Conservation (phyloP, 2,329 filamentous ascomycete species). For the Rhexocercosporidium sp. region DNA sequence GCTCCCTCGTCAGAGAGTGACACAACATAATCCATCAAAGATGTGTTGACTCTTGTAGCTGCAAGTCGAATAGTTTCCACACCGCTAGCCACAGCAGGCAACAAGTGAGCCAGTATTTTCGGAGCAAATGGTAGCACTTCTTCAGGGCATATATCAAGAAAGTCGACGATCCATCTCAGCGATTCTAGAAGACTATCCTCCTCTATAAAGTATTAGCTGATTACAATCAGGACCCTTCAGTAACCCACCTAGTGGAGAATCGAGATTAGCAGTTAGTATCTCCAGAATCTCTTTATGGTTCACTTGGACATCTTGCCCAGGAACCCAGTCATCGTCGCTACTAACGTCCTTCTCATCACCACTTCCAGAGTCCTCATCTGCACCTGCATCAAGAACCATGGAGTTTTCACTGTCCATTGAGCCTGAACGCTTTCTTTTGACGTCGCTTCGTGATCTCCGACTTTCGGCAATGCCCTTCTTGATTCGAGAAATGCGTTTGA, state of each 20-base stretch:
- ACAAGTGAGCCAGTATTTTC: conserved; percentile 85
- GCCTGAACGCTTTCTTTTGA: conserved; percentile 71
- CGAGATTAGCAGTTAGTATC: conserved; percentile 87
- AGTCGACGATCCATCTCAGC: conserved; percentile 92
- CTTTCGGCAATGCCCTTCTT: conserved; percentile 93
- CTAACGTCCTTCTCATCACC: conserved; percentile 63
- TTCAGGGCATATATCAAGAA: conserved; percentile 96
- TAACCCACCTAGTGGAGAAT: conserved; percentile 73
- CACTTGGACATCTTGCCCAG: conserved; percentile 94
- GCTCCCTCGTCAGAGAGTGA: conserved; percentile 75
- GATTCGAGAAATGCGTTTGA: conserved; percentile 90
- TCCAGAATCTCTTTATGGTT: conserved; percentile 91
- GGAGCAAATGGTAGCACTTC: conserved; percentile 96
- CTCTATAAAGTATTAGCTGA: conserved; percentile 55
- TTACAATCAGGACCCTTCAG: neutral
- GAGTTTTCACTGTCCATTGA: conserved; percentile 69
- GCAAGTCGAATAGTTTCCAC: conserved; percentile 89
- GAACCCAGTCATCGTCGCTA: conserved; percentile 92
- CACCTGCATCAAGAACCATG: conserved; percentile 60
- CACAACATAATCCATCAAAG: conserved; percentile 92
- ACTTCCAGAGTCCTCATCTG: conserved; percentile 63
- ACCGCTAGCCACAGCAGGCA: conserved; percentile 92
- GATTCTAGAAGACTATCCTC: conserved; percentile 92
- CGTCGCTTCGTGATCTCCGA: conserved; percentile 66
- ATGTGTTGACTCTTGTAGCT: conserved; percentile 86